A percentile compares a stretch with the other conserved stretches of the same genome.
Conservation (phyloP, 2,329 filamentous ascomycete genomes). For the Aspergillus cejpii region DNA sequence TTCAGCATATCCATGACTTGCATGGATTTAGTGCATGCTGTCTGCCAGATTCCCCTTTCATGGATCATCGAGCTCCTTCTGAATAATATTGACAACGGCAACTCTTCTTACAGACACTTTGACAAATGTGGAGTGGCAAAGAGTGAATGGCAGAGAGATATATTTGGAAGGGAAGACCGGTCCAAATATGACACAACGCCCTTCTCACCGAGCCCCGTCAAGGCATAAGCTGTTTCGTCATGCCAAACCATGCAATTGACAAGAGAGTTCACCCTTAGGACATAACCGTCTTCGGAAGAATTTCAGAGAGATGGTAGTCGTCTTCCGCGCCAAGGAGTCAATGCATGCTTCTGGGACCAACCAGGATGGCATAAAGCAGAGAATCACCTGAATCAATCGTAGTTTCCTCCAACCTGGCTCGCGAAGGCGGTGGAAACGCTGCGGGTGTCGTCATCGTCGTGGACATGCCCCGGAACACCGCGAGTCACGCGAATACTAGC, state of each 20-base stretch:
- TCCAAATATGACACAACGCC: not conserved
- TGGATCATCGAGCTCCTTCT: slow-evolving; percentile 5
- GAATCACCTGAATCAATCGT: slow-evolving; percentile 46
- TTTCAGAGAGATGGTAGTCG: slow-evolving; percentile 12
- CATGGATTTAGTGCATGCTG: not conserved
- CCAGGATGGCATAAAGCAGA: slow-evolving; percentile 8
- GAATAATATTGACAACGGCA: slow-evolving; percentile 5
- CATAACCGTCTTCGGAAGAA: slow-evolving; percentile 11
- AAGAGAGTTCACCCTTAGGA: slow-evolving; percentile 10
- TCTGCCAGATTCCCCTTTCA: slow-evolving; percentile 3
- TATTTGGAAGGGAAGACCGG: not conserved
- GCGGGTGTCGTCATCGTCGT: slow-evolving; percentile 83
- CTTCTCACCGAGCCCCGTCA: slow-evolving; percentile 8
- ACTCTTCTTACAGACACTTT: slow-evolving; percentile 1
- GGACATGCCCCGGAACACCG: slow-evolving; percentile 36
- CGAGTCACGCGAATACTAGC: slow-evolving; percentile 46
- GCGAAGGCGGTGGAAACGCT: slow-evolving; percentile 96
- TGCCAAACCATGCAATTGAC: slow-evolving; percentile 8
- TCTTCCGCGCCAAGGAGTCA: slow-evolving; percentile 10
- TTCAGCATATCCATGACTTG: not conserved
- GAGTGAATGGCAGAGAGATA: not conserved
- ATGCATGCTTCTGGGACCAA: slow-evolving; percentile 12
- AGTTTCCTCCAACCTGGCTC: slow-evolving; percentile 73
- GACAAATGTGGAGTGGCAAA: not conserved
- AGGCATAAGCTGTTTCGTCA: slow-evolving; percentile 10